A percentile compares a stretch with the other conserved stretches of the same genome.
Conservation (phyloP, 2,329 filamentous ascomycete genomes). For the Passalora sequoiae region DNA sequence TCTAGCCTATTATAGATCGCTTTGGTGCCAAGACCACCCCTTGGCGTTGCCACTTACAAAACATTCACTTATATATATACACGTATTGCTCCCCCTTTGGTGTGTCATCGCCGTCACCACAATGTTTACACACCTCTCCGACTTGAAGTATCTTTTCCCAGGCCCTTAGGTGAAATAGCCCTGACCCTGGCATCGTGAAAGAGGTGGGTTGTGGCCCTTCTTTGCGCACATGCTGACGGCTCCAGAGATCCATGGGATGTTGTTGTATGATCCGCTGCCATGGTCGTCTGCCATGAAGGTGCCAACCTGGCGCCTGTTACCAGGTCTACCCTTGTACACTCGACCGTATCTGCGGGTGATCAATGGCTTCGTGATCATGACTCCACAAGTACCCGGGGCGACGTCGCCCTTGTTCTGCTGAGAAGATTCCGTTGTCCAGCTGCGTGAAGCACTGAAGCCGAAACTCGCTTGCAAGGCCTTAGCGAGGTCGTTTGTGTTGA, state of each 20-base stretch:
- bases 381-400: slow-evolving; percentile 12
- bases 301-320: slow-evolving; percentile 11
- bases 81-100: too few relatives aligned
- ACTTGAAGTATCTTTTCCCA: too few relatives aligned
- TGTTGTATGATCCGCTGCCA: slow-evolving; percentile 13
- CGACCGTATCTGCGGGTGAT: slow-evolving; percentile 22
- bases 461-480: slow-evolving; percentile 2
- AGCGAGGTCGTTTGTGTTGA: too few relatives aligned
- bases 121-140: too few relatives aligned
- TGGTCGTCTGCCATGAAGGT: slow-evolving; percentile 23
- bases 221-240: slow-evolving; percentile 19
- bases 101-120: too few relatives aligned
- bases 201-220: slow-evolving; percentile 13
- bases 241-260: slow-evolving; percentile 18
- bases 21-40: too few relatives aligned
- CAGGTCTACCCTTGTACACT: slow-evolving; percentile 18
- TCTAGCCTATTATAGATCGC: too few relatives aligned
- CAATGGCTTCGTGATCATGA: slow-evolving; percentile 19
- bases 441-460: slow-evolving; percentile 6
- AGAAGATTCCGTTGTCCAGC: slow-evolving; percentile 10
- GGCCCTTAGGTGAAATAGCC: too few relatives aligned
- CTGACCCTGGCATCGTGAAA: slow-evolving; percentile 18
- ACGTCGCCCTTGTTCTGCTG: slow-evolving; percentile 15
- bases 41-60: too few relatives aligned
- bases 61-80: too few relatives aligned